Evolutionary conservation across 176 grass and related monocot genomes (phyloP).

Genomic region (Aegilops tauschii): DNA sequence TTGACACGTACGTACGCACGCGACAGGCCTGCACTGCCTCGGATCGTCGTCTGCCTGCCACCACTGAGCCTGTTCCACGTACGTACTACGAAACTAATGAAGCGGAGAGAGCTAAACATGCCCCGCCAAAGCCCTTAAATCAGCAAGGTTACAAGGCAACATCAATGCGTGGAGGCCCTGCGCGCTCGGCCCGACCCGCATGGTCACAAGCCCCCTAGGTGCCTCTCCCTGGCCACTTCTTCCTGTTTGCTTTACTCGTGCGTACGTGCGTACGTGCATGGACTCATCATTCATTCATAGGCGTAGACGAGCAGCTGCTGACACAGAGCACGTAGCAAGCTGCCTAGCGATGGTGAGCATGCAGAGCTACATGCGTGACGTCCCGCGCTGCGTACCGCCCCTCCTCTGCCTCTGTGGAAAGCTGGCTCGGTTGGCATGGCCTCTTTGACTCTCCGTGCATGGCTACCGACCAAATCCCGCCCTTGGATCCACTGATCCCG

Average conservation of each 20-base stretch:
- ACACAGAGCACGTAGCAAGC: no score
- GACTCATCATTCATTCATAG: not conserved
- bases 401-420: not conserved
- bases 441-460: slow-evolving; percentile 2
- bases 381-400: not conserved
- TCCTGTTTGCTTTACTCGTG: not conserved
- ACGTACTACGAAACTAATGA: not conserved
- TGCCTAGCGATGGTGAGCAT: no score
- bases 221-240: slow-evolving; percentile 32
- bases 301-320: not conserved
- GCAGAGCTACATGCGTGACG: not conserved
- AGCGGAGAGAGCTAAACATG: slow-evolving; percentile 14
- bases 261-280: not conserved
- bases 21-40: not conserved
- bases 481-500: not conserved
- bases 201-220: slow-evolving; percentile 24
- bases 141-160: slow-evolving; percentile 16
- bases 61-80: not conserved
- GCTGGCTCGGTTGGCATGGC: slow-evolving; percentile 7
- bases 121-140: slow-evolving; percentile 31
- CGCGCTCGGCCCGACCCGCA: slow-evolving; percentile 18
- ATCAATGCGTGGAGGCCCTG: slow-evolving; percentile 22
- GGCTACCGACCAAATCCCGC: not conserved
- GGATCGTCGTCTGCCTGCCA: not conserved
- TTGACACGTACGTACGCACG: not conserved